Evolutionary conservation across 495 filamentous ascomycete genomes (phyloP), one percentile per base, ranked within the genome.

Genomic region (Amorphotheca resinae): DNA sequence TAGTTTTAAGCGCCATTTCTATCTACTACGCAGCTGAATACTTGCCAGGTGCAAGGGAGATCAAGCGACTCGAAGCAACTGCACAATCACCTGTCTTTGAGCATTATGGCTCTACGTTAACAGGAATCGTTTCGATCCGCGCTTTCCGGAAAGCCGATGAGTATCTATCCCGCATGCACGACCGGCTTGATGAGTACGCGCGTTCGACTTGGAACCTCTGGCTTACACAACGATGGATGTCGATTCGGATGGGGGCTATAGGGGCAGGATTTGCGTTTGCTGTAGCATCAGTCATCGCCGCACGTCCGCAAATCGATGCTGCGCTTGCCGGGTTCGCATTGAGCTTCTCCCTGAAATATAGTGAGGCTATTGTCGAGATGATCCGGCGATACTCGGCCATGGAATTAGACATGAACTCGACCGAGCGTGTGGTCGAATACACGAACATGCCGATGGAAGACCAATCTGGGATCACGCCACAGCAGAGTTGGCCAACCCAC

Each of bases 261-360:
- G 25, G 25, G 5, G 25, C 11, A 5, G 25, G 5, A 28, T 28
- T 28, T 28, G 5, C 25, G 5, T 11, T 28, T 5, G 5, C 5
- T 11, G 25, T 28, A 5, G 25, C 25, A 5, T 28, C 25, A 5
- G 5, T 28, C 5, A 11, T 28, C 5, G 25, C 11, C 16, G 38
- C 70, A 4, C 61, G 62, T 28, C 25, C 5, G 0, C 59, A 57
- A 11, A 72, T 82, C 28, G 69, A 74, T 14, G 77, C 81, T 2
- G 65, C 76, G 1, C 53, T 82, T 3, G 80, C 80, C 17, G 81
- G 81, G 1, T 82, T 82, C 47, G 75, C 74, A 6, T 58, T 76
- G 15, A 50, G 22, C 44, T 68, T 64, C 38, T 58, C 53, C 16
- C 61, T 56, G 41, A 48, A 62, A 43, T 76, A 77, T 52, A 68